Conservation (phyloP, 768 basidiomycete genomes). For the Hypholoma fasciculare region DNA sequence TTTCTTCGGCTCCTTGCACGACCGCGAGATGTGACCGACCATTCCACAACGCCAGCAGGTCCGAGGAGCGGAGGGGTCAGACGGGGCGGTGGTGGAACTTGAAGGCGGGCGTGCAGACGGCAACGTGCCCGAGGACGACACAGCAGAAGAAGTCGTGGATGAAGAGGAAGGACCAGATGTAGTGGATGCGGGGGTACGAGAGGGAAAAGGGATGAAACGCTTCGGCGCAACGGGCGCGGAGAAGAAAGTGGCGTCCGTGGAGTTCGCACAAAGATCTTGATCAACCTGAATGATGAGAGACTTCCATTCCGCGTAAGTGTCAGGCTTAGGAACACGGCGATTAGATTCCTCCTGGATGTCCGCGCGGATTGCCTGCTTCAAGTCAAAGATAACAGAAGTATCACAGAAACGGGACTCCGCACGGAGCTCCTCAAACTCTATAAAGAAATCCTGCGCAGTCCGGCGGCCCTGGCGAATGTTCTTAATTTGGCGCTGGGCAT, state of each 20-base stretch:
- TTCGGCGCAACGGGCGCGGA: too few species aligned
- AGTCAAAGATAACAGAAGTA: background rate
- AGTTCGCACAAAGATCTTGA: background rate
- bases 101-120: too few species aligned
- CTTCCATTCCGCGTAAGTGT: background rate
- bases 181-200: too few species aligned
- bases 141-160: too few species aligned
- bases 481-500: background rate
- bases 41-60: slow-evolving; percentile 2
- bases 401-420: background rate
- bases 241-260: background rate
- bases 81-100: too few species aligned
- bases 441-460: background rate
- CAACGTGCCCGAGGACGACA: too few species aligned
- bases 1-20: background rate
- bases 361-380: background rate
- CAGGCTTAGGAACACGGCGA: background rate
- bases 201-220: background rate
- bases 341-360: background rate
- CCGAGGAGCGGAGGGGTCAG: background rate
- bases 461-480: background rate
- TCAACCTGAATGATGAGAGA: background rate
- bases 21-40: background rate
- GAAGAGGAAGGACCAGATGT: too few species aligned
- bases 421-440: background rate